phyloP scores from a whole-genome alignment of 352 stramenopile genomes.

The Phytophthora brassicae region DNA sequence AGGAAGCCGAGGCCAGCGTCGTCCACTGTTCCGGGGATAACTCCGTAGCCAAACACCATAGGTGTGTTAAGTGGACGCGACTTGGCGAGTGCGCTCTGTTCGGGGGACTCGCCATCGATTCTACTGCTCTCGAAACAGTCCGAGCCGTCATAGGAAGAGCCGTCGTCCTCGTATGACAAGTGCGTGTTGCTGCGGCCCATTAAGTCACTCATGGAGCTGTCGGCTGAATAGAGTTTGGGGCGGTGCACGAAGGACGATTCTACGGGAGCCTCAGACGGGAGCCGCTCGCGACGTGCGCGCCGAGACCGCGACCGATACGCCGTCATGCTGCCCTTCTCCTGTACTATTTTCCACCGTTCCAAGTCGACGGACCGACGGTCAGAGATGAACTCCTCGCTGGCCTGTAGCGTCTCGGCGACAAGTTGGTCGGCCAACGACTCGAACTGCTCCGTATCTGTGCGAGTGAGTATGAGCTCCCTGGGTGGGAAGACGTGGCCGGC shows the following conservation, averaged over 20 bases:
- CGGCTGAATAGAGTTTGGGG: conserved; percentile 33
- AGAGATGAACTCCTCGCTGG: conserved; percentile 32
- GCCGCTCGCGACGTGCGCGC: conserved; percentile 9
- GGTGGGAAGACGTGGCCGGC: conserved; percentile 35
- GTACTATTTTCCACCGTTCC: conserved; percentile 34
- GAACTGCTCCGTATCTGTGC: conserved; percentile 23
- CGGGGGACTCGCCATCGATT: conserved; percentile 18
- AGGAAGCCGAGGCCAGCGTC: conserved; percentile 38
- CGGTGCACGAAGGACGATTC: conserved; percentile 28
- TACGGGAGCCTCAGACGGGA: conserved; percentile 26
- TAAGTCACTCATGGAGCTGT: conserved; percentile 30
- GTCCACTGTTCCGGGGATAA: conserved; percentile 35
- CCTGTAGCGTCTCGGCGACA: conserved; percentile 36
- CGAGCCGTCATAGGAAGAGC: conserved; percentile 9
- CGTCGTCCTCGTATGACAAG: conserved; percentile 23
- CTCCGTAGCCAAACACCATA: conserved; percentile 30
- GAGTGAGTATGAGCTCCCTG: conserved; percentile 25
- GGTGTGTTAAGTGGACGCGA: conserved; percentile 24
- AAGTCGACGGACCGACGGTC: conserved; percentile 17
- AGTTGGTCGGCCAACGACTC: conserved; percentile 31
- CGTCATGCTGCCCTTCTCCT: conserved; percentile 29
- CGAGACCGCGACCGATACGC: conserved; percentile 27
- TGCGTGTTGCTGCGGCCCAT: conserved; percentile 25
- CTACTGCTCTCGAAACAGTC: conserved; percentile 22
- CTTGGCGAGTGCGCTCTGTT: conserved; percentile 33